Evolutionary conservation across 73 alveolate genomes (phyloP), one percentile per base, ranked within the genome.

Genomic region (Paramecium caudatum): DNA sequence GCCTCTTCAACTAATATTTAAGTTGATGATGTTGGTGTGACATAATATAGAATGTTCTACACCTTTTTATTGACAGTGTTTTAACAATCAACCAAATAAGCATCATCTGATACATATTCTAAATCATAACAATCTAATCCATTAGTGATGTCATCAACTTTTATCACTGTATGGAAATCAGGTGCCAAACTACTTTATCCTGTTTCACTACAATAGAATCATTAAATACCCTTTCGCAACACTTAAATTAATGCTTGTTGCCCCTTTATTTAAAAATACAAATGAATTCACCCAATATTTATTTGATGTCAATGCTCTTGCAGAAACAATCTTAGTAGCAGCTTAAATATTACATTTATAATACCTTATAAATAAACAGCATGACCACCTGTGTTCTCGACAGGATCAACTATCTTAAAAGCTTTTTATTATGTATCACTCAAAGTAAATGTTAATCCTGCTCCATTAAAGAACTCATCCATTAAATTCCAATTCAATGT

Each of bases 41-140:
- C 80, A 55, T 55, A 55, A 55, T 55, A 55, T 55, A 55, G 30
- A 10, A 55, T 43, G 30, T 55, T 55, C n/a, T 55, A 27, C n/a
- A 55, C 21, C 30, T 21, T 10, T 12, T 23, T 23, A 1, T 10
- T 8, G 2, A 55, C 46, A 12, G 2, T 55, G 8, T 55, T 30
- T 65, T 36, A 65, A 65, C 83, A 65, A 36, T 12, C 49, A 1
- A 65, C 83, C 19, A 65, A 17, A 33, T 25, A 65, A 1, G 30
- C 15, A 1, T 65, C 33, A 65, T 65, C 49, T 32, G 61, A 16
- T 33, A 36, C 17, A 33, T 33, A 32, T 33, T 65, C 83, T 33
- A 65, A 33, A 65, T 65, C 83, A 65, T 33, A 65, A 65, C 83
- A 65, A 65, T 65, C 49, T n/a, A 65, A 65, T 1, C 8, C 48